Evolutionary conservation across 2,329 filamentous ascomycete genomes (phyloP), one percentile per base, ranked within the genome.

Genomic region (Verticillium nubilum): DNA sequence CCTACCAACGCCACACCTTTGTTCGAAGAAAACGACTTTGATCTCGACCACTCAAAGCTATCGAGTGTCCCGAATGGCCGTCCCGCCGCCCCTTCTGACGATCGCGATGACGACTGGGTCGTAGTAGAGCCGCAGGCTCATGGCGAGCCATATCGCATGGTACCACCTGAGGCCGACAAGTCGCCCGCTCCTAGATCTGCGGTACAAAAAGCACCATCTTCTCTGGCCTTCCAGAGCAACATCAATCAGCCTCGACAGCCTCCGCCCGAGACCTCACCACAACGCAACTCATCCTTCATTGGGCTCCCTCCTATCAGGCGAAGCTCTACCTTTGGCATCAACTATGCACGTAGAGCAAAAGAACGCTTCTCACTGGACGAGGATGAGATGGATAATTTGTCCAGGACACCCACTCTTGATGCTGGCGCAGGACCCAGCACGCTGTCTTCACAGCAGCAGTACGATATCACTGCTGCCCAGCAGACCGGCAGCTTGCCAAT

Each of bases 261-360:
- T 25, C 42, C 42, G 42, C 42, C 42, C 3, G 42, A 50, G 42
- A 50, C 42, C n/a, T 53, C 65, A n/a, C 72, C 76, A 35, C 71
- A 76, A 42, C 75, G 79, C 31, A 72, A 76, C 12, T 74, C 79
- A 1, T 84, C 82, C 1, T 87, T 87, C 62, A 73, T 80, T 25
- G 82, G 82, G 1, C 69, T 88, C 37, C 85, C 85, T 3, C 83
- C 82, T 1, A 85, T 87, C 60, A 78, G 83, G 53, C 77, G 83
- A 31, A 79, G 77, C 15, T 86, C 85, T 17, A 83, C 81, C 3
- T 83, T 87, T 68, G 80, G 80, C 19, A 64, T 81, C 19, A 69
- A 65, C 25, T 64, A 69, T 31, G 70, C 69, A 35, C 71, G 67
- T 58, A 75, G 72, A 59, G 73, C 72, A 9, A 66, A 66, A 12